Evolutionary conservation across 2,329 filamentous ascomycete species (phyloP).

Genomic region (Aspergillus uvarum): DNA sequence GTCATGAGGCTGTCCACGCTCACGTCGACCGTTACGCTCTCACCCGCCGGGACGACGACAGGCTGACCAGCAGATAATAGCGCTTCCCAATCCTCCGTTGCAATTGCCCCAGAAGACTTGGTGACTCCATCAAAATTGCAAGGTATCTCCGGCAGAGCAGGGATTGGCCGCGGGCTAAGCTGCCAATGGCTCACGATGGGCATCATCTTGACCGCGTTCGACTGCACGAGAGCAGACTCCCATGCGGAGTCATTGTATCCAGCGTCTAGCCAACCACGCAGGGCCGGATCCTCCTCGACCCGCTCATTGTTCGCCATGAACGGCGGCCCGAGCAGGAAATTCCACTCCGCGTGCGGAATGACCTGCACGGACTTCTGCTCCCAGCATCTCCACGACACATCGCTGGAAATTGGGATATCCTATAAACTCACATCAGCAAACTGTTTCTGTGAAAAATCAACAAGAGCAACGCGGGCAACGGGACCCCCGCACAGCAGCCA

Average conservation of each 20-base stretch:
- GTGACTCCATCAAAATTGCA: neutral
- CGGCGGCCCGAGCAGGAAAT: conserved; percentile 7
- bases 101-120: neutral
- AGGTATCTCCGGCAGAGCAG: neutral
- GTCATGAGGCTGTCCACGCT: neutral
- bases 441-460: no score
- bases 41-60: neutral
- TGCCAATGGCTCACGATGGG: conserved; percentile 7
- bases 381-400: neutral
- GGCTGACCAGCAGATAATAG: neutral
- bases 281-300: neutral
- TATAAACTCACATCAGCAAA: neutral
- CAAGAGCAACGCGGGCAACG: no score
- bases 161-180: conserved; percentile 2
- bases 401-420: neutral
- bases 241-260: conserved; percentile 4
- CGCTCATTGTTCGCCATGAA: conserved; percentile 7
- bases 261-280: neutral
- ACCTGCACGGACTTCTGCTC: neutral
- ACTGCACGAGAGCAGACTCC: neutral
- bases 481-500: no score
- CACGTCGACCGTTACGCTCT: neutral
- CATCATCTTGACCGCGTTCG: conserved; percentile 3
- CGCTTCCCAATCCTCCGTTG: neutral
- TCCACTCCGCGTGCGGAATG: conserved; percentile 1